Evolutionary conservation across 1,284 basidiomycete species (phyloP).

Genomic region (Ceratobasidium sp.): DNA sequence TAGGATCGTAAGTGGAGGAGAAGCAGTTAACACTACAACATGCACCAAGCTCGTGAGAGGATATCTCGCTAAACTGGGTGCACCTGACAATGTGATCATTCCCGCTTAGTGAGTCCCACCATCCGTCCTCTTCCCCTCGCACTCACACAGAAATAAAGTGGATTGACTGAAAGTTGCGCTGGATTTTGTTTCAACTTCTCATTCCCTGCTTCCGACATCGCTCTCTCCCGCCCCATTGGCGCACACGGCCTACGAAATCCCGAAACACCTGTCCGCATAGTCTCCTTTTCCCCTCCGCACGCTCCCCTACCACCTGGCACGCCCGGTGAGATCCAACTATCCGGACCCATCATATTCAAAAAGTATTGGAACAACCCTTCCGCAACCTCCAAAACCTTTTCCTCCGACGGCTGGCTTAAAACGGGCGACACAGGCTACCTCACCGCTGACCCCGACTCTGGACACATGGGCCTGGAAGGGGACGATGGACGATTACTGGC

Average conservation of each 20-base stretch:
- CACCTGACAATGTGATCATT: background rate
- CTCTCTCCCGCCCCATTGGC: background rate
- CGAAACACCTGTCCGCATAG: background rate
- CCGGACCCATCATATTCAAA: constrained; percentile 13
- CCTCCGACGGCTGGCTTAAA: constrained; percentile 4
- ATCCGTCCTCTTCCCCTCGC: no score
- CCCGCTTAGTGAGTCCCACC: background rate
- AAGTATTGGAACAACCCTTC: constrained; percentile 18
- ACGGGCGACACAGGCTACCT: constrained; percentile 14
- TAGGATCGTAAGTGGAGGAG: constrained; percentile 15
- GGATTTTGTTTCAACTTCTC: constrained; percentile 3
- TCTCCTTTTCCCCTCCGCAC: background rate
- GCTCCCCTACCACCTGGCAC: background rate
- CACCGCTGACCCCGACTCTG: background rate
- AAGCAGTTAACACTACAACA: background rate
- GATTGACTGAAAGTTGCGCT: background rate
- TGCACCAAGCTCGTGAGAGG: background rate
- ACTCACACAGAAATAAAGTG: background rate
- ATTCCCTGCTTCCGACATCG: constrained; percentile 5
- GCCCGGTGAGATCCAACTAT: constrained; percentile 7
- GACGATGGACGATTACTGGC: constrained; percentile 10
- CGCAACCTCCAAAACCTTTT: constrained; percentile 2
- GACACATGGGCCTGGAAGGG: background rate
- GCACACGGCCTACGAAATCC: constrained; percentile 6
- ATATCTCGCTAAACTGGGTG: background rate